Conservation (phyloP, 208 protist genomes). For the Herpetomonas tarakana region DNA sequence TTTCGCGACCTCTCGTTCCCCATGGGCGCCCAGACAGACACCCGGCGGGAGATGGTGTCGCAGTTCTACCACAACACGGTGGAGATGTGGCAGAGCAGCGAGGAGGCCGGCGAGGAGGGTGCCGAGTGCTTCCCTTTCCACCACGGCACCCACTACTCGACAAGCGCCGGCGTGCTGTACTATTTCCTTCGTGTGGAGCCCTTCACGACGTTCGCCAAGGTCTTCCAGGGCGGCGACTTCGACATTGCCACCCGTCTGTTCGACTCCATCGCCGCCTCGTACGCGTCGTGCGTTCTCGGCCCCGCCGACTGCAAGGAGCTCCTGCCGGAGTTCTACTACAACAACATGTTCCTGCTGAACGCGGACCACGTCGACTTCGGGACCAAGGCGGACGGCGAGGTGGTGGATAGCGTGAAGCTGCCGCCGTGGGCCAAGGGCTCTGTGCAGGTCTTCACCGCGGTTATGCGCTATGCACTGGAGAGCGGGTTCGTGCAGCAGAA, state of each 20-base stretch:
- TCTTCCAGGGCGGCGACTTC: constrained; percentile 91
- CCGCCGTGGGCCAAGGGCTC: constrained; percentile 96
- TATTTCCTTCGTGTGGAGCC: constrained; percentile 97
- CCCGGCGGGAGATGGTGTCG: constrained; percentile 63
- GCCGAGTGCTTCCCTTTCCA: constrained; percentile 88
- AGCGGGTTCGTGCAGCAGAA: constrained; percentile 84
- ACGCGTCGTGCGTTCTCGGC: constrained; percentile 68
- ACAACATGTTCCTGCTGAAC: constrained; percentile 93
- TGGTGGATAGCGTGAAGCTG: constrained; percentile 90
- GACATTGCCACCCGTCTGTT: constrained; percentile 95
- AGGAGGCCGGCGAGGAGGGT: constrained; percentile 25
- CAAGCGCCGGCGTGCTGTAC: constrained; percentile 93
- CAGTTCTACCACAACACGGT: constrained; percentile 71
- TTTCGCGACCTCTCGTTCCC: constrained; percentile 95
- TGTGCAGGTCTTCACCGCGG: constrained; percentile 88
- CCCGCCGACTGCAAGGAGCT: constrained; percentile 94
- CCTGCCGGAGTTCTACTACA: constrained; percentile 96
- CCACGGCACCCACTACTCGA: constrained; percentile 98
- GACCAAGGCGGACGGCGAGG: constrained; percentile 72
- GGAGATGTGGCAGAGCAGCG: constrained; percentile 9
- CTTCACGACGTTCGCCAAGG: constrained; percentile 89
- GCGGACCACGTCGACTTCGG: constrained; percentile 85
- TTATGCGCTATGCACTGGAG: constrained; percentile 94
- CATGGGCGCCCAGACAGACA: constrained; percentile 93
- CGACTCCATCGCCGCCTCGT: constrained; percentile 84